Percentiles rank a stretch among this genome's conserved stretches.
Conservation (phyloP, 2,329 filamentous ascomycete species). For the Colletotrichum gloeosporioides region DNA sequence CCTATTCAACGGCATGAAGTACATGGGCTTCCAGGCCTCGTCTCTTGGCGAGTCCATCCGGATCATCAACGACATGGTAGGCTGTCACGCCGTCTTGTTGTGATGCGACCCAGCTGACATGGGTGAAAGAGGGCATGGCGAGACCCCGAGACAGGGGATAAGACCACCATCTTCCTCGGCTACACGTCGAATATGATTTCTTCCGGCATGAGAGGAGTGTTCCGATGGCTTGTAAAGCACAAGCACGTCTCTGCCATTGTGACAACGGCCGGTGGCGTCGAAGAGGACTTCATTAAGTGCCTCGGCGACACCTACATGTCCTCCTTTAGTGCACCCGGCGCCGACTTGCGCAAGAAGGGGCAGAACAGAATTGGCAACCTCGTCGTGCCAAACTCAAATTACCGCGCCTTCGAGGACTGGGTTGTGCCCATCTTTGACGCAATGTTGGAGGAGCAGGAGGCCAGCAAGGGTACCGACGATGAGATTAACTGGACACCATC, state of each 20-base stretch:
- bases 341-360: constrained; percentile 80
- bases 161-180: constrained; percentile 93
- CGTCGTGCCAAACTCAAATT: constrained; percentile 94
- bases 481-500: constrained; percentile 91
- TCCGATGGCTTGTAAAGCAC: constrained; percentile 93
- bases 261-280: constrained; percentile 92
- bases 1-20: constrained; percentile 78
- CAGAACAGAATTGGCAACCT: constrained; percentile 97
- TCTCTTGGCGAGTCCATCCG: constrained; percentile 85
- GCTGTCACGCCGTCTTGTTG: constrained; percentile 24
- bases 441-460: constrained; percentile 94
- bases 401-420: constrained; percentile 98
- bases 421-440: constrained; percentile 91
- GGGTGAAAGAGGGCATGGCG: constrained; percentile 70
- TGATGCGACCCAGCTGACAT: constrained; percentile 23
- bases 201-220: constrained; percentile 87
- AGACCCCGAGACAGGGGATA: constrained; percentile 78
- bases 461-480: constrained; percentile 67
- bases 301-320: constrained; percentile 93
- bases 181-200: constrained; percentile 99
- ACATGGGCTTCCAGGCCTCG: constrained; percentile 78
- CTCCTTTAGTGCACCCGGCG: constrained; percentile 79
- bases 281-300: constrained; percentile 99
- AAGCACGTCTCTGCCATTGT: constrained; percentile 92
- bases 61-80: constrained; percentile 96